Conservation (phyloP, 345 rosid genomes). For the Lumnitzera racemosa region DNA sequence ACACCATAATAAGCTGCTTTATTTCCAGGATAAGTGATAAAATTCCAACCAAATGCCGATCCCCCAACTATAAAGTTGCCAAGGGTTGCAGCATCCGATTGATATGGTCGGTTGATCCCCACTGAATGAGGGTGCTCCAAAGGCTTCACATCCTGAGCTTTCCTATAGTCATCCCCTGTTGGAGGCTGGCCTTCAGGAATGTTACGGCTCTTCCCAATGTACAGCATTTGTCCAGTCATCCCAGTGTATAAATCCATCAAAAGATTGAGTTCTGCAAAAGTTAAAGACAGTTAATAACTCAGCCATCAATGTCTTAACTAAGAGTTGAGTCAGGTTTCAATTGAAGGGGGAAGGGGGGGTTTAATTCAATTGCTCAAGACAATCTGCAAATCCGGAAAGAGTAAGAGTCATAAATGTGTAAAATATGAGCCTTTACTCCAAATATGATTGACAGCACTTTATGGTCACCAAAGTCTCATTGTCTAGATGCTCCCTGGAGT, state of each 20-base stretch:
- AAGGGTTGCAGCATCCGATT: slow-evolving; percentile 25
- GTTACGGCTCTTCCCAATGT: neutral
- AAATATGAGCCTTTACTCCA: no score
- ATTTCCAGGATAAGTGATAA: slow-evolving; percentile 40
- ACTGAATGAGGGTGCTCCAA: slow-evolving; percentile 12
- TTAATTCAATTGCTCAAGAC: no score
- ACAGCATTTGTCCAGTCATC: slow-evolving; percentile 34
- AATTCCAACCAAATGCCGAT: slow-evolving; percentile 94
- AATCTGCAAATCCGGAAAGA: no score
- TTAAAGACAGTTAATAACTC: neutral
- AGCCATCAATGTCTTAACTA: neutral
- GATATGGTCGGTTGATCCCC: slow-evolving; percentile 16
- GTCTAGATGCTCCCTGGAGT: no score
- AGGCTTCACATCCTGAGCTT: slow-evolving; percentile 11
- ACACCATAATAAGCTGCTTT: slow-evolving; percentile 58
- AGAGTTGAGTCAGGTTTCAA: neutral
- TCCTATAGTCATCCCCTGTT: slow-evolving; percentile 20
- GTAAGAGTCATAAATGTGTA: no score
- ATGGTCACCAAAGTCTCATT: no score
- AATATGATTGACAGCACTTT: no score
- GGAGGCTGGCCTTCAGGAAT: slow-evolving; percentile 22
- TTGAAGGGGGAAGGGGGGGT: no score
- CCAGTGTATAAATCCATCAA: slow-evolving; percentile 51
- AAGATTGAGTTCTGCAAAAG: slow-evolving; percentile 51
- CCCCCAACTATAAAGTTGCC: slow-evolving; percentile 50